Evolutionary conservation across 768 basidiomycete species (phyloP).

Genomic region (Boletus rufocinnamomeus): DNA sequence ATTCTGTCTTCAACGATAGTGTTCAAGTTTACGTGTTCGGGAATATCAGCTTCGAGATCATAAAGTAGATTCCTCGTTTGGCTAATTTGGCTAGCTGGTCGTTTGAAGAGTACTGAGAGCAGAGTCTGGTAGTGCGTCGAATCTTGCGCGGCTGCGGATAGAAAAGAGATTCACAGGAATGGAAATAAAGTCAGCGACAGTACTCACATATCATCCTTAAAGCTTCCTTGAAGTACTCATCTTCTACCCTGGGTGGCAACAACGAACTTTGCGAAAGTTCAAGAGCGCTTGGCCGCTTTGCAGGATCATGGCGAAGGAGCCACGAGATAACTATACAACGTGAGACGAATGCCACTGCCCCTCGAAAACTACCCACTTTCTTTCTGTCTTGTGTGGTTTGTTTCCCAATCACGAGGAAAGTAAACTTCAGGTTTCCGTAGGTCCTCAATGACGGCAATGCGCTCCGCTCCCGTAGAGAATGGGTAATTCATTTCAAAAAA

Average conservation of each 20-base stretch:
- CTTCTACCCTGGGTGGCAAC: slow-evolving; percentile 75
- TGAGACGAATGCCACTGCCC: slow-evolving; percentile 7
- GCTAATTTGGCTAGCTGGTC: slow-evolving; percentile 62
- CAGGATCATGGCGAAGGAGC: slow-evolving; percentile 81
- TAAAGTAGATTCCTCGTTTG: slow-evolving; percentile 71
- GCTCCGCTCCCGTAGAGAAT: slow-evolving; percentile 81
- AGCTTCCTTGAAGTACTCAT: slow-evolving; percentile 84
- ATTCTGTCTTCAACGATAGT: slow-evolving; percentile 78
- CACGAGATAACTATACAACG: slow-evolving; percentile 65
- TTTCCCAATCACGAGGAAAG: slow-evolving; percentile 79
- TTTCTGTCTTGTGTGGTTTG: slow-evolving; percentile 57
- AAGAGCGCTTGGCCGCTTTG: slow-evolving; percentile 74
- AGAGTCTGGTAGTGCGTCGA: slow-evolving; percentile 81
- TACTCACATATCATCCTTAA: slow-evolving; percentile 70
- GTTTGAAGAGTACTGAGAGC: slow-evolving; percentile 75
- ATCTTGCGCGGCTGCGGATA: slow-evolving; percentile 64
- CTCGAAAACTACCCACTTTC: slow-evolving; percentile 54
- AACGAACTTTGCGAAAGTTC: slow-evolving; percentile 80
- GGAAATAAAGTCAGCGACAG: not conserved
- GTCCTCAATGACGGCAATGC: slow-evolving; percentile 80
- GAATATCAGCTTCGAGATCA: slow-evolving; percentile 65
- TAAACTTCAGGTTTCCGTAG: slow-evolving; percentile 69
- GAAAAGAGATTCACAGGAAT: not conserved
- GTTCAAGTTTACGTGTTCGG: slow-evolving; percentile 71
- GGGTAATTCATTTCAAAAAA: slow-evolving; percentile 96